phyloP scores from a whole-genome alignment of 2,329 filamentous ascomycete genomes.

The Fusarium tanahbumbuense region DNA sequence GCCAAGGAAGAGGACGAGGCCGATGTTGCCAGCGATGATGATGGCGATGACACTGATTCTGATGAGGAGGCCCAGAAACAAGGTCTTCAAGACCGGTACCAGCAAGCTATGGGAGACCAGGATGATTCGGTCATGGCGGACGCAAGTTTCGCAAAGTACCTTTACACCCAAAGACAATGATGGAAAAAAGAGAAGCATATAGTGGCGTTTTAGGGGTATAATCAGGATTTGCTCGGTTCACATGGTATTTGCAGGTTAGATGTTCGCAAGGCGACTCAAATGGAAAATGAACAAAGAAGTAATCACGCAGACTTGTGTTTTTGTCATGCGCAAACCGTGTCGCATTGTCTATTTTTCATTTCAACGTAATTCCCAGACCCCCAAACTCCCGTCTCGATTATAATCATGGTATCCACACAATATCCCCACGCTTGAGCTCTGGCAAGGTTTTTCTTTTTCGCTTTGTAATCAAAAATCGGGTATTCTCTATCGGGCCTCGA shows the following conservation, averaged over 20 bases:
- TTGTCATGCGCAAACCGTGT: constrained; percentile 21
- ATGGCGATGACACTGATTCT: constrained; percentile 65
- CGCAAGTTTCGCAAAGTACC: constrained; percentile 72
- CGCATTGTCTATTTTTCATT: constrained; percentile 36
- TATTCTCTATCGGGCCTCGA: constrained; percentile 80
- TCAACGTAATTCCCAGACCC: constrained; percentile 39
- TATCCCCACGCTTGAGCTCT: constrained; percentile 15
- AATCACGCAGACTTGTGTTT: constrained; percentile 16
- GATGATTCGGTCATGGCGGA: constrained; percentile 63
- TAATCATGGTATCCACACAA: constrained; percentile 38
- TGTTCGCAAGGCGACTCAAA: constrained; percentile 37
- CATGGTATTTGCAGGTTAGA: constrained; percentile 37
- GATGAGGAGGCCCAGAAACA: constrained; percentile 71
- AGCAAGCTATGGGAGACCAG: constrained; percentile 75
- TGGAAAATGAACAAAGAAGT: constrained; percentile 24
- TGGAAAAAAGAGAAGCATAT: constrained; percentile 22
- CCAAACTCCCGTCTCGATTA: constrained; percentile 41
- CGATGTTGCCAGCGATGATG: constrained; percentile 68
- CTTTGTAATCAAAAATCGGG: constrained; percentile 16
- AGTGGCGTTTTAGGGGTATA: constrained; percentile 41
- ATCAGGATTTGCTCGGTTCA: constrained; percentile 27
- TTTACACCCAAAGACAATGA: constrained; percentile 59
- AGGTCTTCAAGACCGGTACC: constrained; percentile 80
- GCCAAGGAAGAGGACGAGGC: constrained; percentile 60
- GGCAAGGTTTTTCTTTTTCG: constrained; percentile 17